A percentile compares a stretch with the other conserved stretches of the same genome.
phyloP scores from a whole-genome alignment of 768 basidiomycete genomes.

The Ramaria rubella region DNA sequence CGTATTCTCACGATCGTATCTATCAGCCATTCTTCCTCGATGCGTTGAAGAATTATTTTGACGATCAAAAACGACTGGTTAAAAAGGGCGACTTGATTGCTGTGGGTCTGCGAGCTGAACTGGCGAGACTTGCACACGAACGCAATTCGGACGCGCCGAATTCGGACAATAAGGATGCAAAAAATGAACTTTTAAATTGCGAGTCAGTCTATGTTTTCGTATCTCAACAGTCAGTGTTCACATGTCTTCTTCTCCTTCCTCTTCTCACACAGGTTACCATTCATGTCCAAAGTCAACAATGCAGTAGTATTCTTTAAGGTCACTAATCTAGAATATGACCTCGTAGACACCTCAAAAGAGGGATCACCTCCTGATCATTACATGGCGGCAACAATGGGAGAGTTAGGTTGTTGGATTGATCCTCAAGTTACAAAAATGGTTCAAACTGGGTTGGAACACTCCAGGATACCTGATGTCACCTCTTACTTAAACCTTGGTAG shows the following conservation, averaged over 20 bases:
- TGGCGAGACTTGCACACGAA: constrained; percentile 19
- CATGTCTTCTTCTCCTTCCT: too few species aligned
- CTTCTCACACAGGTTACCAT: not conserved
- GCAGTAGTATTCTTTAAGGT: constrained; percentile 70
- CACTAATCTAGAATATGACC: constrained; percentile 66
- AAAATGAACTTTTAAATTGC: not conserved
- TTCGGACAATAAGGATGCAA: constrained; percentile 16
- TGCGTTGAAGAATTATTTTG: constrained; percentile 60
- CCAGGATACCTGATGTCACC: constrained; percentile 46
- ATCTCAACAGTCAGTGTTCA: not conserved
- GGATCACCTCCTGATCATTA: constrained; percentile 38
- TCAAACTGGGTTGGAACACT: constrained; percentile 72
- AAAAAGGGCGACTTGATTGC: constrained; percentile 71
- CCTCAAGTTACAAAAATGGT: constrained; percentile 63
- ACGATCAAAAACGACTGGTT: constrained; percentile 45
- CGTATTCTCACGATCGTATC: constrained; percentile 54
- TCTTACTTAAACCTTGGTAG: constrained; percentile 48
- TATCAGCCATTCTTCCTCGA: constrained; percentile 58
- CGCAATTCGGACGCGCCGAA: constrained; percentile 20
- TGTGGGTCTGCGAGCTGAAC: constrained; percentile 53
- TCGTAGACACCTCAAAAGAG: constrained; percentile 35
- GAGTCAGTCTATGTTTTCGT: not conserved
- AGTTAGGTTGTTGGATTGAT: constrained; percentile 85
- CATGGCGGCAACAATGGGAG: constrained; percentile 51
- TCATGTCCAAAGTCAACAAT: constrained; percentile 22